phyloP scores from a whole-genome alignment of 352 stramenopile species.

The Thalassiosira mediterranea region DNA sequence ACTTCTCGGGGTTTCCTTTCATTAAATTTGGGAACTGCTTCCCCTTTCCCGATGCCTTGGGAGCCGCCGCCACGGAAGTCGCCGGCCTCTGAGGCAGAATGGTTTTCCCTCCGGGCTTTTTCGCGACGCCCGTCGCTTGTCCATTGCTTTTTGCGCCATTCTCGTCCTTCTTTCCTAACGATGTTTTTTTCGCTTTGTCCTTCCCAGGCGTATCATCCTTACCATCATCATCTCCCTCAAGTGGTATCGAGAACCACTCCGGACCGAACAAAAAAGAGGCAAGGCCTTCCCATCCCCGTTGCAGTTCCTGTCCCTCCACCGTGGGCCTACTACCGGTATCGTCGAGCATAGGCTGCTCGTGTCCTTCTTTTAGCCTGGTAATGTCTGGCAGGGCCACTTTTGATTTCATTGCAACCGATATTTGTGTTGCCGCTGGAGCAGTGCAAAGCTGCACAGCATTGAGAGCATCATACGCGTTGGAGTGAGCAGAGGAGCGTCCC shows the following conservation, averaged over 20 bases:
- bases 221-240: conserved; percentile 31
- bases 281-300: conserved; percentile 71
- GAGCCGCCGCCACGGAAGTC: not conserved
- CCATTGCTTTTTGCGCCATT: conserved; percentile 5
- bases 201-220: not conserved
- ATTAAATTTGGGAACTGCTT: conserved; percentile 50
- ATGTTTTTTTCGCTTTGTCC: not conserved
- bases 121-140: not conserved
- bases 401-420: conserved; percentile 23
- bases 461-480: conserved; percentile 78
- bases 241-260: conserved; percentile 67
- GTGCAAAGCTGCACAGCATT: conserved; percentile 64
- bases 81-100: not conserved
- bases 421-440: conserved; percentile 55
- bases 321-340: not conserved
- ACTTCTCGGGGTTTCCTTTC: conserved; percentile 25
- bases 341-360: not conserved
- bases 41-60: conserved; percentile 12
- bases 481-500: conserved; percentile 67
- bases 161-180: not conserved
- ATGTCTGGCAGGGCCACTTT: not conserved
- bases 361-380: not conserved
- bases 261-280: conserved; percentile 82
- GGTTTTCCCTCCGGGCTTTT: not conserved
- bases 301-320: conserved; percentile 6